Evolutionary conservation across 169 alveolate genomes (phyloP).

Genomic region (Eimeria sp.): DNA sequence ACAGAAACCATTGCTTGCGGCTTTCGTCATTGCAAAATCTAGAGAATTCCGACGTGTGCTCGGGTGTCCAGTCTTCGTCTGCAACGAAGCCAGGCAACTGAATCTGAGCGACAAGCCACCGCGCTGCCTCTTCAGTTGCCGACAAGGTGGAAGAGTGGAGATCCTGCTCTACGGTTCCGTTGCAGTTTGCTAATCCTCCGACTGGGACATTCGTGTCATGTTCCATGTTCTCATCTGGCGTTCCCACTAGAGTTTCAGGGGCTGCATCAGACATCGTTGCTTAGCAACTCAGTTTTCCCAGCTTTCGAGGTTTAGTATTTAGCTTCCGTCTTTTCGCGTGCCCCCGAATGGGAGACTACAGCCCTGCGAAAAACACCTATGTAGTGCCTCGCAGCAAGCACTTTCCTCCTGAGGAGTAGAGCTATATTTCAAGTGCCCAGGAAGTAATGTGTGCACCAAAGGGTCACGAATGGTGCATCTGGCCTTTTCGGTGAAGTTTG

Average conservation of each 20-base stretch:
- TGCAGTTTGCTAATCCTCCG: background rate
- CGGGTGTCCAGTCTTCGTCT: slow-evolving; percentile 70
- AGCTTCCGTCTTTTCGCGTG: background rate
- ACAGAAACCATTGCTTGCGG: slow-evolving; percentile 58
- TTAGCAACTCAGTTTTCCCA: background rate
- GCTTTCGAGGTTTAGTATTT: background rate
- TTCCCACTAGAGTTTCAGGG: background rate
- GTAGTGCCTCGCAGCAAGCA: background rate
- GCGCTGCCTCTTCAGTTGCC: background rate
- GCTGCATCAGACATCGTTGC: background rate
- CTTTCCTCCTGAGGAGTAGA: background rate
- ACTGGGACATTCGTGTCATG: slow-evolving; percentile 1
- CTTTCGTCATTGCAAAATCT: slow-evolving; percentile 13
- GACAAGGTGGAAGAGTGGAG: background rate
- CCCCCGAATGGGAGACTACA: background rate
- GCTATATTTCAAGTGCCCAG: background rate
- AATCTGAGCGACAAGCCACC: slow-evolving; percentile 45
- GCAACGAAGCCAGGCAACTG: slow-evolving; percentile 75
- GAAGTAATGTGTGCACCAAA: background rate
- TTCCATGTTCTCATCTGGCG: slow-evolving; percentile 15
- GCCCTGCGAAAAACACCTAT: background rate
- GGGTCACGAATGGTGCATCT: background rate
- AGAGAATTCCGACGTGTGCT: slow-evolving; percentile 47
- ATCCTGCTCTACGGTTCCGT: background rate
- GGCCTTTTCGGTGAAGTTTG: background rate